Conservation (phyloP, 2,329 filamentous ascomycete genomes). For the Pseudopyrenochaeta lycopersici region DNA sequence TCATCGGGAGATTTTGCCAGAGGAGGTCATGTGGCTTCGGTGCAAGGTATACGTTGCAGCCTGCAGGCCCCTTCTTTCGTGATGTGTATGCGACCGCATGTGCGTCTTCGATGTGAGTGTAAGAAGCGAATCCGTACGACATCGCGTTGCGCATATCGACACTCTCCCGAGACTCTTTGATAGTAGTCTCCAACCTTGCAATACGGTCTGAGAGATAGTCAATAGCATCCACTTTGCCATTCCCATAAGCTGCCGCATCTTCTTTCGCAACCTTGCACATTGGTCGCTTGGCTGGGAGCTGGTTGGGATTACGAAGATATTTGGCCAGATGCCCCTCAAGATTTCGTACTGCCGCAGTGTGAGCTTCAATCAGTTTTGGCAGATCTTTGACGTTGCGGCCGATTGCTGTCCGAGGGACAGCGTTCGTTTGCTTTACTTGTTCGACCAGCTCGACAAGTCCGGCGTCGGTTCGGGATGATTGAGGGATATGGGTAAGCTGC, state of each 20-base stretch:
- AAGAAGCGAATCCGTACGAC: constrained; percentile 93
- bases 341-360: constrained; percentile 79
- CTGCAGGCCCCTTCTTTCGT: constrained; percentile 80
- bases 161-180: constrained; percentile 80
- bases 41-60: constrained; percentile 79
- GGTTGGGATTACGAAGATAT: constrained; percentile 81
- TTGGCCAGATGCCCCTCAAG: constrained; percentile 85
- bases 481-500: constrained; percentile 83
- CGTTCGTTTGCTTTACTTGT: constrained; percentile 76
- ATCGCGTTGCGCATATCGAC: constrained; percentile 91
- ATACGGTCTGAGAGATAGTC: constrained; percentile 90
- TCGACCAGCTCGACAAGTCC: constrained; percentile 88
- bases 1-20: constrained; percentile 89
- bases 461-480: constrained; percentile 78
- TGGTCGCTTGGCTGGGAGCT: constrained; percentile 78
- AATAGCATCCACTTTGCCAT: constrained; percentile 89
- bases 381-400: constrained; percentile 91
- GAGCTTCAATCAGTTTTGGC: constrained; percentile 82
- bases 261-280: constrained; percentile 80
- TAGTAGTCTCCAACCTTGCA: constrained; percentile 79
- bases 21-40: constrained; percentile 91
- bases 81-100: constrained; percentile 82
- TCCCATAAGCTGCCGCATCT: constrained; percentile 70
- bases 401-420: constrained; percentile 79
- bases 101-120: constrained; percentile 84